A percentile compares a stretch with the other conserved stretches of the same genome.
Conservation (phyloP, 306 rosid genomes). For the Alnus rubra region DNA sequence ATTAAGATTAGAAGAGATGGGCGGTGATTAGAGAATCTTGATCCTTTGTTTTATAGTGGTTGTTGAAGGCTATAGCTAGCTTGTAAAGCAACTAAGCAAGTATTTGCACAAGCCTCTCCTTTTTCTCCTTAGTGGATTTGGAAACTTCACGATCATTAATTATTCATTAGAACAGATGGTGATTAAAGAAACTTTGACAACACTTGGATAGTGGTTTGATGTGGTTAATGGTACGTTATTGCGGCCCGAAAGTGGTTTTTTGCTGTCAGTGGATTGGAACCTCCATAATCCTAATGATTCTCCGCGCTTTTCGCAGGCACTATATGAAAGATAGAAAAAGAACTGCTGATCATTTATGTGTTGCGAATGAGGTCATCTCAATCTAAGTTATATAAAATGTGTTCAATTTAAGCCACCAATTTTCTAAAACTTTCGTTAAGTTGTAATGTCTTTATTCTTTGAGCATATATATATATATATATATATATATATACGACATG, state of each 20-base stretch:
- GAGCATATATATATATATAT: too few species aligned
- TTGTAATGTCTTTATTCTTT: too few species aligned
- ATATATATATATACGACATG: too few species aligned
- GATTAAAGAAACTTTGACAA: neutral
- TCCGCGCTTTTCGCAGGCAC: neutral
- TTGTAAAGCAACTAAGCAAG: neutral
- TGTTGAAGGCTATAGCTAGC: neutral
- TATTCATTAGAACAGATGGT: neutral
- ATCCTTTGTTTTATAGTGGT: constrained; percentile 27
- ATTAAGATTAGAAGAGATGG: constrained; percentile 2
- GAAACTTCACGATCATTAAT: neutral
- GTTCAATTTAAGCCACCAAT: too few species aligned
- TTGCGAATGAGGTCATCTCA: neutral
- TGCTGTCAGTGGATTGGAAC: neutral
- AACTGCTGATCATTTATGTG: neutral
- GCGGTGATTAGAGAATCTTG: constrained; percentile 18
- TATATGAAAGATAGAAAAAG: neutral
- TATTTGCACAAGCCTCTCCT: neutral
- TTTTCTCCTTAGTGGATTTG: constrained; percentile 13
- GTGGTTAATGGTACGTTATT: neutral
- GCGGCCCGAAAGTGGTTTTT: neutral
- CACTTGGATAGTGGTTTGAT: constrained; percentile 2
- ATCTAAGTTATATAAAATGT: too few species aligned
- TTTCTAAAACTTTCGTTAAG: too few species aligned
- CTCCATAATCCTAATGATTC: neutral